phyloP scores from a whole-genome alignment of 306 rosid genomes.

The Dalbergia cultrata region DNA sequence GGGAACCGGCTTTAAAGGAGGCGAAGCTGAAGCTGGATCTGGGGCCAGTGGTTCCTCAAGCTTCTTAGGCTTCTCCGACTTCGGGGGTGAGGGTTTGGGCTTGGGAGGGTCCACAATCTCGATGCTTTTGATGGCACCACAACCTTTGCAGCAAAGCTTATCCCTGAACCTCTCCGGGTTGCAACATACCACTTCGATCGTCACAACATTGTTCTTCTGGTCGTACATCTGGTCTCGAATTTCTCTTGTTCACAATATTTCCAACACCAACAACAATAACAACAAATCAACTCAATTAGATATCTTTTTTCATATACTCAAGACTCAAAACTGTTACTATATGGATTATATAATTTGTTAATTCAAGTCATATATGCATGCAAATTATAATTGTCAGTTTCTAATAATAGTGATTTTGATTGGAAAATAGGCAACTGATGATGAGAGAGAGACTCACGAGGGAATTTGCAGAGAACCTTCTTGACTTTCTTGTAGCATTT shows the following conservation, averaged over 20 bases:
- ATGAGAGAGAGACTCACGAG: conserved; percentile 68
- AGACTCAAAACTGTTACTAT: too few species aligned
- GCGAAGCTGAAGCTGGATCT: too few species aligned
- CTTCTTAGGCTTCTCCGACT: conserved; percentile 10
- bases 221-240: conserved; percentile 82
- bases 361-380: neutral
- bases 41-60: neutral
- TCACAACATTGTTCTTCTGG: conserved; percentile 69
- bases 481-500: conserved; percentile 86
- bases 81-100: conserved; percentile 34
- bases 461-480: conserved; percentile 76
- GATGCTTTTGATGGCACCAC: conserved; percentile 65
- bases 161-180: conserved; percentile 76
- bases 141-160: conserved; percentile 64
- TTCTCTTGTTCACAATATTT: conserved; percentile 66
- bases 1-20: neutral
- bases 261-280: conserved; percentile 29
- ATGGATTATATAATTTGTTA: too few species aligned
- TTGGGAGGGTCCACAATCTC: conserved; percentile 69
- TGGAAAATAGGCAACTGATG: neutral
- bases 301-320: neutral
- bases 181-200: conserved; percentile 78
- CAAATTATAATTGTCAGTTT: neutral
- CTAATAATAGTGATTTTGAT: neutral
- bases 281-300: conserved; percentile 51